phyloP scores from a whole-genome alignment of 2,329 filamentous ascomycete genomes.

The Fusarium sp. region DNA sequence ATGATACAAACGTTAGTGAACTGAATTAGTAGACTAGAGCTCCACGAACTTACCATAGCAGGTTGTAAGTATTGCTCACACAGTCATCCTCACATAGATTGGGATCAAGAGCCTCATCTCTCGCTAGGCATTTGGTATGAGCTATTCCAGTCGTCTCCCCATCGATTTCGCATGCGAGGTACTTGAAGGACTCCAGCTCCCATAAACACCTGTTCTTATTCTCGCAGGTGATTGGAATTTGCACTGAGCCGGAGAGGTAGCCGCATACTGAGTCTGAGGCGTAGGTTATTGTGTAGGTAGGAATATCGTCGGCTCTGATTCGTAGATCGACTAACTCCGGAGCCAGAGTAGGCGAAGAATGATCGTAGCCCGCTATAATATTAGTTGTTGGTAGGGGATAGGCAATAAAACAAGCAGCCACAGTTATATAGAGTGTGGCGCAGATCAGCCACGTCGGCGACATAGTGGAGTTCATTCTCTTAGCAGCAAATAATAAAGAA shows the following conservation, averaged over 20 bases:
- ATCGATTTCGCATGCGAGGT: background rate
- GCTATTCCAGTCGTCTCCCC: background rate
- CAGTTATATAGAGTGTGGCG: background rate
- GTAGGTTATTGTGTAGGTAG: background rate
- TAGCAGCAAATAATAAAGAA: background rate
- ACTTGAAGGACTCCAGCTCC: background rate
- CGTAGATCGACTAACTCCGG: background rate
- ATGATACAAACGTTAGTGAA: background rate
- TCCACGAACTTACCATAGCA: background rate
- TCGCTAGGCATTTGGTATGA: background rate
- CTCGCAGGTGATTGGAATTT: background rate
- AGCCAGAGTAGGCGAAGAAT: fast-evolving
- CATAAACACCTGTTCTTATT: background rate
- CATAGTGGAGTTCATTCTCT: background rate
- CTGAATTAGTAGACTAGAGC: too few species aligned
- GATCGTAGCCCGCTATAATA: background rate
- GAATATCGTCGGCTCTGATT: background rate
- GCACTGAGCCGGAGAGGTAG: background rate
- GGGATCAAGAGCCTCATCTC: background rate
- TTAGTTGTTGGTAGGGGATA: background rate
- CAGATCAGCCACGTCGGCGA: background rate
- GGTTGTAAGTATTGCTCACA: background rate
- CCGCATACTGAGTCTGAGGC: background rate
- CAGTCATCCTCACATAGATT: background rate
- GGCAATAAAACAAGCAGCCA: background rate